Evolutionary conservation across 2,329 filamentous ascomycete species (phyloP).

Genomic region (Epichloe uncinata): DNA sequence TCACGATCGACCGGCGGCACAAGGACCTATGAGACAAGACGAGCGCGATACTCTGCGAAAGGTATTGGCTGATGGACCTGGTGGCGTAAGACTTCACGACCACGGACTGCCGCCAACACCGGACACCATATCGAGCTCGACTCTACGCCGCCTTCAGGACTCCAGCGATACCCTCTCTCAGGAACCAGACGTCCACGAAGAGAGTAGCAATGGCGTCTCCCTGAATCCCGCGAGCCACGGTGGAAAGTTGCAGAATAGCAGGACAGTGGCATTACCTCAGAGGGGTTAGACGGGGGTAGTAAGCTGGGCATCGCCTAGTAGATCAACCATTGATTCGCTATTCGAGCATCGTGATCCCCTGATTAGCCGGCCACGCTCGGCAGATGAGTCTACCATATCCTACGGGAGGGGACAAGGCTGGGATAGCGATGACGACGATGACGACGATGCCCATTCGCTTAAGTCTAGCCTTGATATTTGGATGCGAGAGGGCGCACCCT

Average conservation of each 20-base stretch:
- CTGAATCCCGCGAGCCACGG: slow-evolving; percentile 13
- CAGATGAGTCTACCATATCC: slow-evolving; percentile 31
- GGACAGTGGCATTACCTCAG: neutral
- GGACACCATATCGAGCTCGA: slow-evolving; percentile 45
- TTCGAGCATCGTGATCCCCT: slow-evolving; percentile 10
- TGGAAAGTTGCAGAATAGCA: slow-evolving; percentile 6
- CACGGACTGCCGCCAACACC: slow-evolving; percentile 42
- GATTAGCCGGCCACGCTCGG: slow-evolving; percentile 31
- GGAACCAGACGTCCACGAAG: slow-evolving; percentile 15
- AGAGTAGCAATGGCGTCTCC: slow-evolving; percentile 19
- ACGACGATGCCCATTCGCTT: slow-evolving; percentile 28
- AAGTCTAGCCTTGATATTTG: slow-evolving; percentile 43
- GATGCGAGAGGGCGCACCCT: slow-evolving; percentile 39
- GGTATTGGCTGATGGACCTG: slow-evolving; percentile 34
- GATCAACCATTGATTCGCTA: slow-evolving; percentile 4
- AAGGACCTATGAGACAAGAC: slow-evolving; percentile 27
- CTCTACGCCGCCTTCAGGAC: slow-evolving; percentile 34
- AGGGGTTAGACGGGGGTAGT: neutral
- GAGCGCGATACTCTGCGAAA: slow-evolving; percentile 34
- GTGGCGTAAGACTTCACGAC: slow-evolving; percentile 26
- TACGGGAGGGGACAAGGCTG: slow-evolving; percentile 27
- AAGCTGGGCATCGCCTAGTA: slow-evolving; percentile 3
- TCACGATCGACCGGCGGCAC: slow-evolving; percentile 10
- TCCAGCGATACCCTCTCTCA: slow-evolving; percentile 35
- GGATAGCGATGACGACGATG: slow-evolving; percentile 30